Base-by-base conservation (phyloP, 2,329 filamentous ascomycete genomes). In the Huntiella abstrusa region DNA sequence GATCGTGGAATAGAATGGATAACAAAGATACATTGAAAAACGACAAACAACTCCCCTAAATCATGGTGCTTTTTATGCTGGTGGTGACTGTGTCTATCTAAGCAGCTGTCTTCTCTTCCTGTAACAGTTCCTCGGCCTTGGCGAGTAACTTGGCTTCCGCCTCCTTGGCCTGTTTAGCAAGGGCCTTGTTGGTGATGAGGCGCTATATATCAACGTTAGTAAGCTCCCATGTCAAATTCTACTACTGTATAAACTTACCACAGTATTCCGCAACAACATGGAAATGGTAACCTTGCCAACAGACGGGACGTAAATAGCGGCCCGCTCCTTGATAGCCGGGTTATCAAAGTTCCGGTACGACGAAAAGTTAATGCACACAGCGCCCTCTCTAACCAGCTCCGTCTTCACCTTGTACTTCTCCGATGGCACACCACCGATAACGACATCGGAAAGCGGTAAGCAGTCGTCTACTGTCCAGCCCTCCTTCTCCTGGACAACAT, bases 351-450 rank as follows among this genome's bases (percentile, higher is more conserved):
- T 96, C 67, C 87, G 84, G 62, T 83, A 85, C 44, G 84, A 94
- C 5, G 86, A 92, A 61, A 98, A 96, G 65, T 98, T 98, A 66
- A 98, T 87, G 69, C 91, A 98, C n/a, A 94, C 84, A 28, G 84
- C 87, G 41, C 91, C 91, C 48, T 94, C 83, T 41, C 85, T 75
- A 56, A 98, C 69, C 51, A 91, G 67, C 44, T 83, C 74, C 3
- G 80, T 81, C 4, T 87, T 83, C 19, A 98, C 82, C 68, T 96
- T 95, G 72, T 81, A 98, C 51, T 70, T 74, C 52, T 94, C 82
- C 17, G 77, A 75, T 0, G 91, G 91, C 2, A 98, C 91, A 53
- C 91, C 91, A 46, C 83, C 83, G 56, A 98, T 92, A 51, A 98
- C 81, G 13, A 96, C 88, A 60, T 98, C 91, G 58, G 86, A 94